Base-by-base conservation (phyloP, 2,329 filamentous ascomycete species). In the Myriosclerotinia duriaeana region DNA sequence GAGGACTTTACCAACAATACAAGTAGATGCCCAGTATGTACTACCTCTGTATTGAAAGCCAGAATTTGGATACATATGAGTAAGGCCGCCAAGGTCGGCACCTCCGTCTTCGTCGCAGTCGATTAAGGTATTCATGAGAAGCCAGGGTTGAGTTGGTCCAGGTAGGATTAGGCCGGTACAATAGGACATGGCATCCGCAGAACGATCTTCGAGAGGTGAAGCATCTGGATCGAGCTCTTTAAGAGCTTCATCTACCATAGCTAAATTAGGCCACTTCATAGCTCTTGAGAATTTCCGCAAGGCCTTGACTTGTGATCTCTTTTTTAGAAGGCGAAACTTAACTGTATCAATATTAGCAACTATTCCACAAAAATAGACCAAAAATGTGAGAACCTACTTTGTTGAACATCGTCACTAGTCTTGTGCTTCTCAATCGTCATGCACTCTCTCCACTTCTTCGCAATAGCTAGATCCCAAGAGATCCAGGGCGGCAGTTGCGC, bases 21-120 rank as follows among this genome's bases (percentile, higher is more conserved):
- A 89, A 26, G 84, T 81, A 15, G 87, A 84, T 3, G 89, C 87
- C 90, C 90, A 93, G 80, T 92, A 93, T 1, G 90, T 92, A 74
- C 89, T 89, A 66, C 87, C 88, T 72, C 88, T 87, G 75, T 92
- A 92, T 78, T 93, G 90, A 74, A 93, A 92, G 20, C 90, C 90
- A 69, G 87, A 87, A 71, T 87, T 81, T 0, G 88, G 88, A 67
- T 89, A 84, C 71, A 89, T 82, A 50, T 91, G 87, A 1, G 87
- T 88, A 11, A 93, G 82, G 44, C 89, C 82, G 14, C 87, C 86
- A 20, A 92, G 83, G 9, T 86, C 80, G 6, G 85, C 86, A 3
- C 86, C 87, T 5, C 83, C 83, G 74, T 91, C 89, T 2, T 87
- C 86, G 72, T 92, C 89, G 71, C 90, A 85, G 75, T 92, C 90